Evolutionary conservation across 2,329 filamentous ascomycete species (phyloP).

Genomic region (Colletotrichum incanum): DNA sequence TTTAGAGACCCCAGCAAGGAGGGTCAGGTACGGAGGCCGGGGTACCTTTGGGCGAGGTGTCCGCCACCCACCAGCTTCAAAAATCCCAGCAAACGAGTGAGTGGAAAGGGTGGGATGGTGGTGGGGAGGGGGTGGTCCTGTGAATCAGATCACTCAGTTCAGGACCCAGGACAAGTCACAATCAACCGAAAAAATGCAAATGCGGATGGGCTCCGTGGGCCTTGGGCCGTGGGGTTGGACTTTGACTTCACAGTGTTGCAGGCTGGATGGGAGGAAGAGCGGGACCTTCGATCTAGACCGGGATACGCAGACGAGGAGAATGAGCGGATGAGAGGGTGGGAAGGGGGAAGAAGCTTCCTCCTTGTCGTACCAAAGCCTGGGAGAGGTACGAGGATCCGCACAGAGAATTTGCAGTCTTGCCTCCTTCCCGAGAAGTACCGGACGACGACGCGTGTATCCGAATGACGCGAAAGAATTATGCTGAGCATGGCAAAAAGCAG

Average conservation of each 20-base stretch:
- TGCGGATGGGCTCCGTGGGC: conserved; percentile 30
- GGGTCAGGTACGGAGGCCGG: conserved; percentile 38
- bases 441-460: conserved; percentile 38
- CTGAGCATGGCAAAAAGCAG: conserved; percentile 15
- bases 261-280: conserved; percentile 18
- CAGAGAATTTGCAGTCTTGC: conserved; percentile 1
- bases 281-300: conserved; percentile 32
- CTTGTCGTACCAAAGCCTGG: neutral
- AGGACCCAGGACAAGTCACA: conserved; percentile 27
- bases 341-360: conserved; percentile 30
- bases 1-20: conserved; percentile 36
- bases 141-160: conserved; percentile 36
- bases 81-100: conserved; percentile 43
- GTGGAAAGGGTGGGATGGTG: conserved; percentile 39
- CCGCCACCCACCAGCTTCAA: conserved; percentile 42
- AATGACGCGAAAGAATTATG: conserved; percentile 12
- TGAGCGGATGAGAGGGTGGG: conserved; percentile 24
- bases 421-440: conserved; percentile 30
- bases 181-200: conserved; percentile 34
- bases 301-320: conserved; percentile 28
- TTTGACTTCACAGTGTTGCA: conserved; percentile 28
- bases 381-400: neutral
- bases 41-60: conserved; percentile 43
- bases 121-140: conserved; percentile 37
- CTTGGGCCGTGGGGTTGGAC: conserved; percentile 31